These are phyloP conservation scores for Cladosporium sp. DNA, from an alignment of 2,329 filamentous ascomycete genomes.

Conservation along the genomic window DNA sequence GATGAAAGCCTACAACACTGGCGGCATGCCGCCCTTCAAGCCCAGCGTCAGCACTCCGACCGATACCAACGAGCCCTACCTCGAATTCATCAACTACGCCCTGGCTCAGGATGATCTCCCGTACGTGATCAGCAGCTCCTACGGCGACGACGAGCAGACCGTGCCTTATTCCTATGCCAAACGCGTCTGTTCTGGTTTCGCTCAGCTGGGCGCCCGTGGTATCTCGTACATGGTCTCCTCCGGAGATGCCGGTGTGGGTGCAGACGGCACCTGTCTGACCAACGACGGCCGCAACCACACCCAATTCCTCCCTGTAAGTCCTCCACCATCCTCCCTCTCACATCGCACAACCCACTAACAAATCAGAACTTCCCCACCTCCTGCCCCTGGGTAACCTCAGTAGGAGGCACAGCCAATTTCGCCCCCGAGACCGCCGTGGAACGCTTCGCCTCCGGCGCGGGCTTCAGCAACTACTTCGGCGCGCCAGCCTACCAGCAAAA, in stretches of 20 bases:
- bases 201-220: conserved; percentile 62
- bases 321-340: too few relatives aligned
- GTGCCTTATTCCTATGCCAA: conserved; percentile 57
- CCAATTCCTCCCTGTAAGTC: conserved; percentile 35
- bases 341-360: conserved; percentile 9
- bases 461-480: conserved; percentile 43
- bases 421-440: conserved; percentile 42
- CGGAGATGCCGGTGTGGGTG: conserved; percentile 57
- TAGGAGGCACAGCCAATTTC: conserved; percentile 41
- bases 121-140: conserved; percentile 59
- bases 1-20: conserved; percentile 56
- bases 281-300: conserved; percentile 43
- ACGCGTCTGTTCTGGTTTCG: conserved; percentile 59
- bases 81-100: conserved; percentile 57
- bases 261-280: conserved; percentile 40
- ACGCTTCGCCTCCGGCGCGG: conserved; percentile 46
- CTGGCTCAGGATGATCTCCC: conserved; percentile 53
- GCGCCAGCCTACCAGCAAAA: conserved; percentile 41
- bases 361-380: conserved; percentile 37
- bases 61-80: conserved; percentile 64
- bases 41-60: conserved; percentile 43
- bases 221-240: conserved; percentile 59
- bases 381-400: conserved; percentile 46
- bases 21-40: conserved; percentile 50
- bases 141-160: conserved; percentile 62